Conservation (phyloP, 2,329 filamentous ascomycete genomes). For the Penicillium janthinellum region DNA sequence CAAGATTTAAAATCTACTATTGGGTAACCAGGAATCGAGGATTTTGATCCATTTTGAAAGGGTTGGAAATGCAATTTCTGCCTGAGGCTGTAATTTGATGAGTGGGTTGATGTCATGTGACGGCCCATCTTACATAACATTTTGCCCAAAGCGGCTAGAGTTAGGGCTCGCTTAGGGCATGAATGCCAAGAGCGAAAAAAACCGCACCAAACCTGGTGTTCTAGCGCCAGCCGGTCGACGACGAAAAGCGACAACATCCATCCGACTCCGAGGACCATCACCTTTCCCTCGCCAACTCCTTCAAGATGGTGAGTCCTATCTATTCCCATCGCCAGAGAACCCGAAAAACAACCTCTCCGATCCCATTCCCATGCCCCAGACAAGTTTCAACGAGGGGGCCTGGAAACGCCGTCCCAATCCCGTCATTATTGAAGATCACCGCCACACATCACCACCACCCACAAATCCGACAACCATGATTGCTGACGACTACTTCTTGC, state of each 20-base stretch:
- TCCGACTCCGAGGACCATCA: slow-evolving; percentile 47
- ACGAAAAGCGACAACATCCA: slow-evolving; percentile 44
- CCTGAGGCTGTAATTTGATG: background rate
- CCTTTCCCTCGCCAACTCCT: slow-evolving; percentile 44
- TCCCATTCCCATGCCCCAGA: slow-evolving; percentile 17
- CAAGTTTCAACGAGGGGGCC: slow-evolving; percentile 11
- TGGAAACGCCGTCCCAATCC: slow-evolving; percentile 10
- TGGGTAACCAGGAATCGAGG: too few relatives aligned
- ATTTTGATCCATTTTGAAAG: background rate
- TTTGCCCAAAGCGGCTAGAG: slow-evolving; percentile 33
- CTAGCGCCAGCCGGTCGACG: slow-evolving; percentile 37
- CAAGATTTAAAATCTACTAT: too few relatives aligned
- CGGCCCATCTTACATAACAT: slow-evolving; percentile 13
- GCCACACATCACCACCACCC: slow-evolving; percentile 8
- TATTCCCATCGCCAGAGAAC: slow-evolving; percentile 12
- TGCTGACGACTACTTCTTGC: slow-evolving; percentile 35
- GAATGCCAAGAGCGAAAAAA: slow-evolving; percentile 44
- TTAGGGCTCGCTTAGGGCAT: slow-evolving; percentile 48
- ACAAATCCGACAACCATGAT: slow-evolving; percentile 19
- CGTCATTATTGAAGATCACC: slow-evolving; percentile 7
- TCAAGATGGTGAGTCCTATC: slow-evolving; percentile 50
- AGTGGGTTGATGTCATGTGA: slow-evolving; percentile 4
- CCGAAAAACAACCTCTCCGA: slow-evolving; percentile 12
- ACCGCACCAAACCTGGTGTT: slow-evolving; percentile 41
- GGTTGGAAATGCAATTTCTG: background rate